Percentiles rank a stretch among this genome's conserved stretches.
phyloP scores from a whole-genome alignment of 2,329 filamentous ascomycete genomes.

The Fusarium ramigenum region DNA sequence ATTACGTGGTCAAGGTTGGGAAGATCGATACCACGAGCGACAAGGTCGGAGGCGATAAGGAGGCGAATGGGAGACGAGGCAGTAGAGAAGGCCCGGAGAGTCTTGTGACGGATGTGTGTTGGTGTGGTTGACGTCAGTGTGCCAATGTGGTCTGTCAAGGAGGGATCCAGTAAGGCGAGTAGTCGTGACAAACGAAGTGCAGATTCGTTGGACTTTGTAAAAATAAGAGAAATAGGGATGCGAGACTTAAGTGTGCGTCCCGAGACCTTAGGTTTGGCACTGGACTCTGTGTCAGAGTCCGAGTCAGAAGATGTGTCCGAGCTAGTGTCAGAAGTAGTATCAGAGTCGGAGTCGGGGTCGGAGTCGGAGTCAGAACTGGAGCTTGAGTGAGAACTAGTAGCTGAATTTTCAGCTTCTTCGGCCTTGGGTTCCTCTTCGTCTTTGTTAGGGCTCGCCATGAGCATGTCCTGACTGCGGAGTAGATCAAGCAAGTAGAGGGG shows the following conservation, averaged over 20 bases:
- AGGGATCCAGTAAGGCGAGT: conserved; percentile 71
- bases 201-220: conserved; percentile 89
- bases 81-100: conserved; percentile 73
- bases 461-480: conserved; percentile 66
- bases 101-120: conserved; percentile 74
- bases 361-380: conserved; percentile 45
- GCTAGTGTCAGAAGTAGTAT: conserved; percentile 41
- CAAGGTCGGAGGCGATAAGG: conserved; percentile 91
- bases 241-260: conserved; percentile 38
- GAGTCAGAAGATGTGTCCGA: conserved; percentile 45
- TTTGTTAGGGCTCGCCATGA: conserved; percentile 25
- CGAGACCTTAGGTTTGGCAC: conserved; percentile 23
- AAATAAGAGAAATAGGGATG: conserved; percentile 73
- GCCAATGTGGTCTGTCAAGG: conserved; percentile 65
- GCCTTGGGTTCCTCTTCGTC: conserved; percentile 19
- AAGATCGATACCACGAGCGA: conserved; percentile 89
- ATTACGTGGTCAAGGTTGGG: conserved; percentile 82
- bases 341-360: conserved; percentile 38
- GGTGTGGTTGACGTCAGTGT: conserved; percentile 82
- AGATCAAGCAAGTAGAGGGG: conserved; percentile 87
- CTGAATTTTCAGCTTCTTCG: conserved; percentile 50
- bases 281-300: conserved; percentile 43
- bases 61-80: conserved; percentile 74
- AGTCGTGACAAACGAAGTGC: conserved; percentile 88
- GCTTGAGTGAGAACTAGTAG: conserved; percentile 38